Evolutionary conservation across 208 protist genomes (phyloP).

Genomic region (Acanthamoeba castellanii): DNA sequence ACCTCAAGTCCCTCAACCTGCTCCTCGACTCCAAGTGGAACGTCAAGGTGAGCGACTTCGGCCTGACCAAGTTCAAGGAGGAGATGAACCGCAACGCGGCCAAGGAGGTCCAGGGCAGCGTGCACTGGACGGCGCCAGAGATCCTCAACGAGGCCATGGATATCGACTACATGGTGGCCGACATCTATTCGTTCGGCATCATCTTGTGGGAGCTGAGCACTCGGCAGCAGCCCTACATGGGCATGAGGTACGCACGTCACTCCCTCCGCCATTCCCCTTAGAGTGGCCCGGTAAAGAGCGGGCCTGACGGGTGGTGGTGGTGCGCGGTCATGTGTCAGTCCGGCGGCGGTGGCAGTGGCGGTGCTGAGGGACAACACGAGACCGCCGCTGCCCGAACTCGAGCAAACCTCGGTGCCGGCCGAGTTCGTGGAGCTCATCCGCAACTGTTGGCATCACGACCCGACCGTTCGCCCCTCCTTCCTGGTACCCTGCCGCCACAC

Average conservation of each 20-base stretch:
- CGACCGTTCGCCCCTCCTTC: slow-evolving; percentile 23
- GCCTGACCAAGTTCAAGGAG: slow-evolving; percentile 29
- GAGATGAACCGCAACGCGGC: not conserved
- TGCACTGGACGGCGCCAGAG: slow-evolving; percentile 29
- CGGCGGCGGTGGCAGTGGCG: slow-evolving; percentile 58
- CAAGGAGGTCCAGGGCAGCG: slow-evolving; percentile 21
- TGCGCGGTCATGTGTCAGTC: not conserved
- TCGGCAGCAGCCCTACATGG: slow-evolving; percentile 1
- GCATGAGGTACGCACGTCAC: slow-evolving; percentile 1
- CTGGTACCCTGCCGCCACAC: not conserved
- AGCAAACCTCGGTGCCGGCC: not conserved
- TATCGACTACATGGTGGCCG: not conserved
- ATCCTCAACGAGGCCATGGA: not conserved
- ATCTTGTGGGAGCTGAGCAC: slow-evolving; percentile 57
- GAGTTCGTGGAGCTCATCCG: not conserved
- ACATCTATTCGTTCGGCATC: slow-evolving; percentile 62
- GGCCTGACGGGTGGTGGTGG: not conserved
- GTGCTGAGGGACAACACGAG: slow-evolving; percentile 38
- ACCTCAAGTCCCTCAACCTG: slow-evolving; percentile 71
- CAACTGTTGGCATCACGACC: slow-evolving; percentile 34
- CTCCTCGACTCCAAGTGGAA: slow-evolving; percentile 72
- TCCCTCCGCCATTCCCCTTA: too few species aligned
- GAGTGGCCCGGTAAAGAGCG: too few species aligned
- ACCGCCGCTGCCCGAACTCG: not conserved
- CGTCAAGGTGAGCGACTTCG: slow-evolving; percentile 76